These are phyloP conservation scores for Eucalyptus shirleyi DNA, from an alignment of 345 rosid species.

Conservation along the genomic window DNA sequence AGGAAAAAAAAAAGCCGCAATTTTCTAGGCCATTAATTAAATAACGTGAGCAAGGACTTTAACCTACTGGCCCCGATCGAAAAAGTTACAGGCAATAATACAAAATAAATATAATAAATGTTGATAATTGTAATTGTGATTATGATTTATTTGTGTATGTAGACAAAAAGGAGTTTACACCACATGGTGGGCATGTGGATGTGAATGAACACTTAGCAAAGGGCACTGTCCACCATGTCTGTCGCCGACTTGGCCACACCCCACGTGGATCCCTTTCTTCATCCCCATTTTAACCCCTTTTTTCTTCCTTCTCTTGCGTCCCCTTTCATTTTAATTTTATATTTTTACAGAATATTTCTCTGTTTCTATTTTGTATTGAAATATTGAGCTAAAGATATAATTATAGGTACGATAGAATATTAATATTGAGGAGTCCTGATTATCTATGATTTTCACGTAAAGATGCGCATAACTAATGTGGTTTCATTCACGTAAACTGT, in stretches of 20 bases:
- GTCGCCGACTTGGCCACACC: background rate
- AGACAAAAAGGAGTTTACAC: background rate
- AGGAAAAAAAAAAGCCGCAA: background rate
- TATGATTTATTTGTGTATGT: background rate
- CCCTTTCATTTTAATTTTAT: background rate
- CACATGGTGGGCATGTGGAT: background rate
- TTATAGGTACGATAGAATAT: background rate
- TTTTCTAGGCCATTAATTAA: background rate
- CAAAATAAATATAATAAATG: background rate
- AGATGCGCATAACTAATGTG: background rate
- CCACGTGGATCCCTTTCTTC: background rate
- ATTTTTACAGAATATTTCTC: background rate
- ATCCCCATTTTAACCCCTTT: background rate
- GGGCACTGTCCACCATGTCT: background rate
- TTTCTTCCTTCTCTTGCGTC: background rate
- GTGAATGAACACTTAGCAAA: background rate
- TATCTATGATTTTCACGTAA: background rate
- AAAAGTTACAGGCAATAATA: background rate
- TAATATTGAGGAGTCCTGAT: background rate
- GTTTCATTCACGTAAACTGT: background rate
- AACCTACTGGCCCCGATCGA: background rate
- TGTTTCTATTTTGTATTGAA: background rate
- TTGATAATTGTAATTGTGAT: background rate
- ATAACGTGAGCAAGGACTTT: background rate
- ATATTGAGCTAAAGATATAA: background rate